These are phyloP conservation scores for Hypomontagnella submonticulosa DNA, from an alignment of 495 filamentous ascomycete genomes.

Conservation along the genomic window DNA sequence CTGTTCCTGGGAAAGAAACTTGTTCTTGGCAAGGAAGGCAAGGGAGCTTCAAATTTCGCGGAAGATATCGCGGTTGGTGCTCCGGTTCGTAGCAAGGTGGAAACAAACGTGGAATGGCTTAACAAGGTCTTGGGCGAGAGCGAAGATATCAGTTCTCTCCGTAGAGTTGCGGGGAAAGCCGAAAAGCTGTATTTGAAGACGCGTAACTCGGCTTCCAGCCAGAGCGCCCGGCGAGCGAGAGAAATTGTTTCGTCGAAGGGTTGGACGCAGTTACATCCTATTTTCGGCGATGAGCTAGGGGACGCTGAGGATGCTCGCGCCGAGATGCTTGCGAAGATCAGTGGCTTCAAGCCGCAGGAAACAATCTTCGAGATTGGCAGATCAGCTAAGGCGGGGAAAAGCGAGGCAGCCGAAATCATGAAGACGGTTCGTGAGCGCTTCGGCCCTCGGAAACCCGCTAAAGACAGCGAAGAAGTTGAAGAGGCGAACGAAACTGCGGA, in stretches of 20 bases:
- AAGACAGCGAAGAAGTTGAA: conserved; percentile 47
- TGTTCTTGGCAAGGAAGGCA: conserved; percentile 69
- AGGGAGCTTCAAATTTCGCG: conserved; percentile 71
- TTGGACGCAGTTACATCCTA: conserved; percentile 75
- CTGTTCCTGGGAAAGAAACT: conserved; percentile 88
- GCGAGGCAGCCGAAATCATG: conserved; percentile 83
- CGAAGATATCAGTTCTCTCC: conserved; percentile 75
- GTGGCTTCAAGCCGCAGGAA: conserved; percentile 86
- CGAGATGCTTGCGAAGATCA: conserved; percentile 85
- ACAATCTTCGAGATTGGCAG: conserved; percentile 94
- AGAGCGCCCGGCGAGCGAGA: conserved; percentile 87
- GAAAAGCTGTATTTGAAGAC: conserved; percentile 93
- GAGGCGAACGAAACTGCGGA: conserved; percentile 49
- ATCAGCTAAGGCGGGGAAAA: conserved; percentile 67
- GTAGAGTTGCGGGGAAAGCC: conserved; percentile 80
- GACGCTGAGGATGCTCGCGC: conserved; percentile 75
- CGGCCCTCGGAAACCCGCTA: conserved; percentile 53
- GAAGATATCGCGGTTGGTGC: conserved; percentile 83
- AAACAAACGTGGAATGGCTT: conserved; percentile 79
- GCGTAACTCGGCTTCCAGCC: conserved; percentile 83
- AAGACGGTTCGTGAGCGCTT: conserved; percentile 72
- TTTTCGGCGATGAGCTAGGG: conserved; percentile 77
- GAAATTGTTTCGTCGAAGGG: conserved; percentile 73
- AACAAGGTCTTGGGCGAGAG: conserved; percentile 79
- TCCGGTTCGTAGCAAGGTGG: conserved; percentile 74